Evolutionary conservation across 148 eudicot genomes (phyloP), one percentile per base, ranked within the genome.

Genomic region (Fagopyrum tataricum): DNA sequence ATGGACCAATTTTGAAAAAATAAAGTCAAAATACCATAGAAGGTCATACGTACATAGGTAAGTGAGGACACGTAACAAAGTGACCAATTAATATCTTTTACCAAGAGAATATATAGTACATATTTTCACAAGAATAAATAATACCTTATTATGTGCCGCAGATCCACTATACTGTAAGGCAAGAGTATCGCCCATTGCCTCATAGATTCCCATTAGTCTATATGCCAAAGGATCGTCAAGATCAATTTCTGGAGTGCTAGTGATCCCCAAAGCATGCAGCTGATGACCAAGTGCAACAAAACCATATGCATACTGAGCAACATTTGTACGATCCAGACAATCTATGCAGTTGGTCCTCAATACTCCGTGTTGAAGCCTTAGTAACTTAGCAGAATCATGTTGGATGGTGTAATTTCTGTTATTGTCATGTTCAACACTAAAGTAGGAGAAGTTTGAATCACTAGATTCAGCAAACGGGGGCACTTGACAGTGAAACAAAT

Each of bases 71-170:
- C 11, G 23, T 1, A 61, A 24, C 67, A 59, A 24, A 61, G 17
- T 61, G 41, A 5, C 15, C 13, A 24, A 24, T 24, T 24, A 61
- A 11, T n/a, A 66, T 42, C 6, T 66, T 66, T 66, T 3, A 31
- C 37, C 37, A 31, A 31, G 37, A 31, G 37, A 31, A 31, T 31
- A 31, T 31, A 3, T 31, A 31, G 37, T 31, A 31, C 37, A 0
- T 31, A 24, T 37, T 41, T 4, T 7, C 2, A 41, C 13, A 4
- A 67, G 39, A 41, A 67, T 13, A 40, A 49, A 10, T 13, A 43
- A 40, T 84, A 96, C 99, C 99, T 96, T 96, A 79, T 92, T 96
- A 78, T 96, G 99, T 14, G 99, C 99, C 44, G 96, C 94, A 59
- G 99, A 96, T 64, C 99, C 99, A 59, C 97, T 91, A 84, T 96